Evolutionary conservation across 257 asterid species (phyloP), one percentile per base, ranked within the genome.

Genomic region (Verbascum thapsus): DNA sequence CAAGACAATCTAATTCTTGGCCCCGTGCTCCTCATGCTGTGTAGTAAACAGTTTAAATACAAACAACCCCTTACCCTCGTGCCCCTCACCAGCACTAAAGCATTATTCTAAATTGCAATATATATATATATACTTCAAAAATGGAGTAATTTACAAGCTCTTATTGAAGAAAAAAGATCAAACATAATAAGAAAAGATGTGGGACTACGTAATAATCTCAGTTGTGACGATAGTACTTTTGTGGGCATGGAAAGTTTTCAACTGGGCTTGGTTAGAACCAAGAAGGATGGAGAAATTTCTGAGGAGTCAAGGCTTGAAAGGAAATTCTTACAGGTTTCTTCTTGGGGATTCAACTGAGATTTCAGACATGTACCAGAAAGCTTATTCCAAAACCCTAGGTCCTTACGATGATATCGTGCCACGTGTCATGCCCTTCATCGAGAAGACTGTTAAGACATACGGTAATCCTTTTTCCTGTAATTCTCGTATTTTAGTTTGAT

Each of bases 401-500:
- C 13, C 13, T 1, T 4, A 12, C 12, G 70, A 52, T 3, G 70
- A 64, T 8, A 52, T 40, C 10, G 44, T 11, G 3, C 61, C 61
- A 2, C 73, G 73, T 20, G 37, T 68, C 73, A 49, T 68, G 66
- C 73, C 73, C 11, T 47, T 47, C 61, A 52, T 68, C 13, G 22
- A 8, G 5, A 49, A 68, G 32, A 58, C 65, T 11, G 13, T 67
- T 0, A 48, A 18, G 10, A 57, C 35, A 19, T 58, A 68, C 8
- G 73, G 67, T 67, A 19, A 8, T 2, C 17, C 32, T 26, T 26
- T 26, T 1, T 26, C 32, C 5, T 26, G 32, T n/a, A n/a, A 26
- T 26, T 26, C 5, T 26, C 5, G 32, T 26, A 1, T 26, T 26
- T 26, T n/a, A n/a, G n/a, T n/a, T n/a, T n/a, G n/a, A n/a, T n/a